Base-by-base conservation (phyloP, 352 stramenopile genomes). In the Phytopythium delawarense region DNA sequence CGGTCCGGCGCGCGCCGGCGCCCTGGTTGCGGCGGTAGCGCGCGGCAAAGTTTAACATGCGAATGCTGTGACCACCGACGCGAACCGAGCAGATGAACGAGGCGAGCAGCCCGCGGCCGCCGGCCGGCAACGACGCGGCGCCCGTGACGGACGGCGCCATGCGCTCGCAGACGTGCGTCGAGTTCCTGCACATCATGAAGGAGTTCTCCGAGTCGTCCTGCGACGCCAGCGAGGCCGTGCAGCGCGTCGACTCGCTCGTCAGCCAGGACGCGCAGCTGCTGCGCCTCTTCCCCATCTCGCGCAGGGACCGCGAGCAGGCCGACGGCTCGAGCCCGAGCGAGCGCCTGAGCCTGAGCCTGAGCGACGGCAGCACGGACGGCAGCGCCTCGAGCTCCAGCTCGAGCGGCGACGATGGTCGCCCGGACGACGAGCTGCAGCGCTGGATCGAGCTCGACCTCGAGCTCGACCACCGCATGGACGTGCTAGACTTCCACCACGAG, bases 111-210 rank as follows among this genome's bases (percentile, higher is more conserved):
- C 57, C 40, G 53, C 53, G 53, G 53, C 53, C 28, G n/a, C 51
- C 39, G 32, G 58, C 57, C 50, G 64, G 39, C 34, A 63, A 30
- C 40, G 51, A 30, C 53, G 61, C 25, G 21, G 40, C 40, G 39
- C 28, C 39, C 23, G 46, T 45, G 46, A 55, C 39, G 37, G 64
- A 65, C 25, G 54, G 44, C 34, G 67, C 75, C 58, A 78, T 84
- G 71, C 74, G 69, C 55, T 84, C 73, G 57, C 72, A 84, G 59
- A 84, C 73, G 49, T 84, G 77, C 59, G 69, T 82, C 35, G 79
- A 84, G 64, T 89, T 89, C 62, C 65, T 89, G 68, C 75, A 83
- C 67, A 89, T 89, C 61, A 89, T 89, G 79, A 85, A 86, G 55
- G 79, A 89, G 65, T 89, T 87, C 60, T 83, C 73, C 15, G 75